Percentiles rank a stretch among this genome's conserved stretches.
phyloP scores from a whole-genome alignment of 305 asterid genomes.

The Lippia alba region DNA sequence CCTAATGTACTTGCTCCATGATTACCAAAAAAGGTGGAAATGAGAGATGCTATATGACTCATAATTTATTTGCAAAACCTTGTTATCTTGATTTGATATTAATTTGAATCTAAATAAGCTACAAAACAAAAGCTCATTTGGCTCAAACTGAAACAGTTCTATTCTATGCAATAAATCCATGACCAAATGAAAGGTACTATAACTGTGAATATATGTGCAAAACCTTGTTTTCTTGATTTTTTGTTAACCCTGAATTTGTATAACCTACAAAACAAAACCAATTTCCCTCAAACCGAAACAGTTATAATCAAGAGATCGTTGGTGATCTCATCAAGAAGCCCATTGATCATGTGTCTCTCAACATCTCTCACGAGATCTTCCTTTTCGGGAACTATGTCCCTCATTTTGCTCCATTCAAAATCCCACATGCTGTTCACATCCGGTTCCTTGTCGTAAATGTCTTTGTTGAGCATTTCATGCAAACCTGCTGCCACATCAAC shows the following conservation, averaged over 20 bases:
- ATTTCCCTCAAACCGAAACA: conserved; percentile 45
- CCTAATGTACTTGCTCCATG: conserved; percentile 4
- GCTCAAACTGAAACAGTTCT: conserved; percentile 47
- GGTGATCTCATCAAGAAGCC: conserved; percentile 72
- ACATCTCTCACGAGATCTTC: conserved; percentile 61
- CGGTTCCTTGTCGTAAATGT: conserved; percentile 48
- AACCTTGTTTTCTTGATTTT: not conserved
- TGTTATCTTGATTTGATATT: not conserved
- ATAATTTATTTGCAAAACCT: conserved; percentile 22
- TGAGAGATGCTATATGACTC: conserved; percentile 10
- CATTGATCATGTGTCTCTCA: conserved; percentile 68
- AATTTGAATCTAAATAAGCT: conserved; percentile 5
- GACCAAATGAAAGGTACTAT: conserved; percentile 6
- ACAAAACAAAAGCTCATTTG: conserved; percentile 25
- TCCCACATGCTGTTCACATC: conserved; percentile 82
- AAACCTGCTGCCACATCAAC: conserved; percentile 53
- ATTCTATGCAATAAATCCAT: conserved; percentile 46
- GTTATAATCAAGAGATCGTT: conserved; percentile 47
- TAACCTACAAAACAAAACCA: conserved; percentile 27
- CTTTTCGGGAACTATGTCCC: conserved; percentile 48
- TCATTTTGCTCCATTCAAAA: conserved; percentile 60
- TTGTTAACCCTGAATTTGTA: not conserved
- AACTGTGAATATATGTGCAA: conserved; percentile 26
- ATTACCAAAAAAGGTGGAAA: not conserved
- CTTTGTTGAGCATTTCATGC: conserved; percentile 63